Conservation (phyloP, 257 asterid genomes). For the Paraleonurus japonicus region DNA sequence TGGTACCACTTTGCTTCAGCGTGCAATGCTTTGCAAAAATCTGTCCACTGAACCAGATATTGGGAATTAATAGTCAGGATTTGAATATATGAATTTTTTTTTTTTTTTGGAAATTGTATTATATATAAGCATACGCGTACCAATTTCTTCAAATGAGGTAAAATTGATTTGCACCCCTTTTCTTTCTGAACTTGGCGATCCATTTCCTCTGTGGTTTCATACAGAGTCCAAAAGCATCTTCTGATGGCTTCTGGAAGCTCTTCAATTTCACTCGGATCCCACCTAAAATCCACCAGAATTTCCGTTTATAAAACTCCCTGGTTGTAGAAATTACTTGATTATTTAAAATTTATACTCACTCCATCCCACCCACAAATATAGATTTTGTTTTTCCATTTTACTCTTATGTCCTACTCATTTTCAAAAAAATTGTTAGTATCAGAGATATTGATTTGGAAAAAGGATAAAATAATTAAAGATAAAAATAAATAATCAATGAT, state of each 20-base stretch:
- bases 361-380: too few relatives aligned
- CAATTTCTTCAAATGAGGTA: slow-evolving; percentile 44
- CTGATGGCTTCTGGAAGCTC: slow-evolving; percentile 50
- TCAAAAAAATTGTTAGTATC: too few relatives aligned
- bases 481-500: too few relatives aligned
- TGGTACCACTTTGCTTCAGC: slow-evolving; percentile 59
- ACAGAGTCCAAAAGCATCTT: slow-evolving; percentile 41
- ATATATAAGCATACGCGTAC: slow-evolving; percentile 14
- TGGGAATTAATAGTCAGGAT: neutral
- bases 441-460: too few relatives aligned
- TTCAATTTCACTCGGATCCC: slow-evolving; percentile 46
- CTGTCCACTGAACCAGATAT: slow-evolving; percentile 43
- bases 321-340: too few relatives aligned
- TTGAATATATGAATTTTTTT: too few relatives aligned
- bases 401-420: too few relatives aligned
- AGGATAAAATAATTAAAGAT: too few relatives aligned
- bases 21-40: slow-evolving; percentile 47
- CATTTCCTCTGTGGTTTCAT: slow-evolving; percentile 40
- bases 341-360: too few relatives aligned
- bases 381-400: too few relatives aligned
- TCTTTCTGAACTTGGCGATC: slow-evolving; percentile 38
- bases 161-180: slow-evolving; percentile 44
- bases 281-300: slow-evolving; percentile 31
- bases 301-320: neutral
- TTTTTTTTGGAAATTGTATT: neutral